Percentiles rank a stretch among this genome's conserved stretches.
These are phyloP conservation scores for Ballota nigra DNA, from an alignment of 257 asterid genomes.

Conservation along the genomic window DNA sequence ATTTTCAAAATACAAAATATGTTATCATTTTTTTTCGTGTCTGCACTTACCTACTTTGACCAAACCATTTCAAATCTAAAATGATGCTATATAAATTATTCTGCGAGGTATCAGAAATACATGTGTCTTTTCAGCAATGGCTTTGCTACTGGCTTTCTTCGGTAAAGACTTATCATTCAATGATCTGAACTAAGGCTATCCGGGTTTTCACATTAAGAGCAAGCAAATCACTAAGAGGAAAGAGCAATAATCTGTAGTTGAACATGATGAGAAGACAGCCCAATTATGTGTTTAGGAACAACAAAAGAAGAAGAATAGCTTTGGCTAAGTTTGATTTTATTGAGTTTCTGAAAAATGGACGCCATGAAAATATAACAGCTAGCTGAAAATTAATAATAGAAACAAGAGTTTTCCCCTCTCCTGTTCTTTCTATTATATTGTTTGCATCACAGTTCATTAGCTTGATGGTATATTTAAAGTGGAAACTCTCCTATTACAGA, in stretches of 20 bases:
- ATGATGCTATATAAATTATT: not conserved
- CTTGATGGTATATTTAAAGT: slow-evolving; percentile 4
- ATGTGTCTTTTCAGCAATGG: not conserved
- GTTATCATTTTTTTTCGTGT: not conserved
- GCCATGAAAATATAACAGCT: not conserved
- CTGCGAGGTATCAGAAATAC: not conserved
- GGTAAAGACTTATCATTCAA: not conserved
- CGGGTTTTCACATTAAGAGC: not conserved
- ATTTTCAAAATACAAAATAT: not conserved
- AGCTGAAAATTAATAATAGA: not conserved
- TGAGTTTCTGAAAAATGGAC: not conserved
- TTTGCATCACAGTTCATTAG: not conserved
- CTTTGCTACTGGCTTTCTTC: not conserved
- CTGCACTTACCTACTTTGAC: not conserved
- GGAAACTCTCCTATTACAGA: not conserved
- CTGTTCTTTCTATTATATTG: not conserved
- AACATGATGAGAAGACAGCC: not conserved
- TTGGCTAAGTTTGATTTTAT: not conserved
- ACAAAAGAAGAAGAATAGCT: not conserved
- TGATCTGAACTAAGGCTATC: not conserved
- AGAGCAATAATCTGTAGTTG: not conserved
- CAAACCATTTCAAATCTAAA: not conserved
- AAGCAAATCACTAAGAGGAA: not conserved
- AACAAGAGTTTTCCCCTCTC: not conserved
- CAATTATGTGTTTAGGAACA: not conserved